Conservation (phyloP, 106 monocot genomes). For the Cymbidium sinense region DNA sequence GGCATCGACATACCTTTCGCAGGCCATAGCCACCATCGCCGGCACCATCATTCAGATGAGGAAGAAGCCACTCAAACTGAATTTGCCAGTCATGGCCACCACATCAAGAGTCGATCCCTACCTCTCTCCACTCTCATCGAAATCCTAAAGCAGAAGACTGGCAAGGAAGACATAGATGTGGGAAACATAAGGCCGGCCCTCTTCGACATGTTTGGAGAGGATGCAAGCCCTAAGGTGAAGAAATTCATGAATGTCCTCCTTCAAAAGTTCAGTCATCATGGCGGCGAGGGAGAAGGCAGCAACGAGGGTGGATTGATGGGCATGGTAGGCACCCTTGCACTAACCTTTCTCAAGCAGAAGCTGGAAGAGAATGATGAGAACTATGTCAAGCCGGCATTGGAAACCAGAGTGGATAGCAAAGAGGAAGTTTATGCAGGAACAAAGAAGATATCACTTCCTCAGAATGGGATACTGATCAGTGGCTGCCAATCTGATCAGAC, state of each 20-base stretch:
- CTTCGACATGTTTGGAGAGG: constrained; percentile 83
- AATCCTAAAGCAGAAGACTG: constrained; percentile 80
- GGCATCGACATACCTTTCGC: constrained; percentile 29
- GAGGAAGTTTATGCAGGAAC: constrained; percentile 73
- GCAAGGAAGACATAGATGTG: constrained; percentile 81
- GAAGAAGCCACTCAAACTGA: not conserved
- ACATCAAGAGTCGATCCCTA: constrained; percentile 57
- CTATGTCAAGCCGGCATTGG: constrained; percentile 49
- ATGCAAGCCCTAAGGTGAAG: constrained; percentile 91
- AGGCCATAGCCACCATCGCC: constrained; percentile 10
- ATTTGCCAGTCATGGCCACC: not conserved
- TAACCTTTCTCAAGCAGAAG: constrained; percentile 64
- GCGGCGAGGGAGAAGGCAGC: constrained; percentile 8
- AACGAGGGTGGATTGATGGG: constrained; percentile 55
- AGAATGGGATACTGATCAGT: constrained; percentile 74
- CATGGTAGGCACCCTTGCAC: constrained; percentile 58
- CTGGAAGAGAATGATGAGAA: constrained; percentile 58
- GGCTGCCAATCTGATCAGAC: constrained; percentile 94
- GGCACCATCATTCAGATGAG: constrained; percentile 4
- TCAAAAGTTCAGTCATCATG: constrained; percentile 23
- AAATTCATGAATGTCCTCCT: constrained; percentile 87
- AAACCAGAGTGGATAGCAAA: constrained; percentile 38
- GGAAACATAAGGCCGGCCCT: constrained; percentile 75
- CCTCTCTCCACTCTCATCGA: constrained; percentile 82
- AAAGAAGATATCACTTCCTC: constrained; percentile 35